Conservation (phyloP, 2,329 filamentous ascomycete genomes). For the Trichoderma citrinoviride region DNA sequence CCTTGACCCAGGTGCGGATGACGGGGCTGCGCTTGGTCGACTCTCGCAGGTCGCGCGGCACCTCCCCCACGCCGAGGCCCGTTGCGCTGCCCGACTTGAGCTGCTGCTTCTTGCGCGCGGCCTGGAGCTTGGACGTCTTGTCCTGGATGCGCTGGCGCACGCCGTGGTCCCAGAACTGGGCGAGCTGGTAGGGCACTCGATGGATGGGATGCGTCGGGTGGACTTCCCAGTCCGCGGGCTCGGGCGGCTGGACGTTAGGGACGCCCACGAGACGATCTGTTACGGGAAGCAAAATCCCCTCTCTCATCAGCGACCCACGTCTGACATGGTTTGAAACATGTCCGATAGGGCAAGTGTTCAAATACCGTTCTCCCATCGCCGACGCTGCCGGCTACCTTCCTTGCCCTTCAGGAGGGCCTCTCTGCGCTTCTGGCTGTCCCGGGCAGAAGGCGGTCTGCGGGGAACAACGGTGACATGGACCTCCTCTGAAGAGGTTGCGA, state of each 20-base stretch:
- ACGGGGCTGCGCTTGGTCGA: constrained; percentile 77
- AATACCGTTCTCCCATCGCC: constrained; percentile 92
- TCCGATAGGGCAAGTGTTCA: not conserved
- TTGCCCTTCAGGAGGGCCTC: constrained; percentile 84
- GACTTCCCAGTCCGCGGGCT: constrained; percentile 78
- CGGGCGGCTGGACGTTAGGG: constrained; percentile 79
- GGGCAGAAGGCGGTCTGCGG: constrained; percentile 46
- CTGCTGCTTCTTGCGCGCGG: constrained; percentile 47
- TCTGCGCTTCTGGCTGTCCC: constrained; percentile 59
- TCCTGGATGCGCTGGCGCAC: constrained; percentile 51
- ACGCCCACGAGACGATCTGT: constrained; percentile 82
- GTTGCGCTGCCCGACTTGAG: constrained; percentile 42
- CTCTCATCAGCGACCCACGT: constrained; percentile 3
- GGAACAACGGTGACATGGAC: constrained; percentile 21
- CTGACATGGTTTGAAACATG: not conserved
- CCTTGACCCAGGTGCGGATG: constrained; percentile 75
- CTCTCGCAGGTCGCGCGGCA: constrained; percentile 77
- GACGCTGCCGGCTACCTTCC: constrained; percentile 79
- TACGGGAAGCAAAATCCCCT: not conserved
- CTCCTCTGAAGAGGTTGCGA: not conserved
- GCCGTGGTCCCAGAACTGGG: constrained; percentile 73
- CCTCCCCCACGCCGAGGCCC: constrained; percentile 50
- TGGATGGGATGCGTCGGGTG: constrained; percentile 77
- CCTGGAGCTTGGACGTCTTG: constrained; percentile 41
- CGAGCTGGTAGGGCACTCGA: constrained; percentile 83